Percentiles rank a stretch among this genome's conserved stretches.
These are phyloP conservation scores for Sugiyamaella castrensis DNA, from an alignment of 1,139 yeast genomes.

Conservation along the genomic window DNA sequence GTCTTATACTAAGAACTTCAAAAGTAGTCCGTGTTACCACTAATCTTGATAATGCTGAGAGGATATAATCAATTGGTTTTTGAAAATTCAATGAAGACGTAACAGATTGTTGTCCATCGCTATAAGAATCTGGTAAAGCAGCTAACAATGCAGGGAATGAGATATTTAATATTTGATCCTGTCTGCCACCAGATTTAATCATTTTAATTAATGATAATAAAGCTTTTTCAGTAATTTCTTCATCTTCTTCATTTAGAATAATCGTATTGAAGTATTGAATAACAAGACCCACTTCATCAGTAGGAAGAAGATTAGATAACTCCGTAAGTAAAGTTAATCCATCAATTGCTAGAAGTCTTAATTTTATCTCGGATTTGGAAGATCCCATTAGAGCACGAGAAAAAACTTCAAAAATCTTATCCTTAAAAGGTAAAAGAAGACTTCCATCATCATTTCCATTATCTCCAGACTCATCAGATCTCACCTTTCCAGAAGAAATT, in stretches of 20 bases:
- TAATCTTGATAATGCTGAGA: slow-evolving; percentile 35
- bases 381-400: slow-evolving; percentile 66
- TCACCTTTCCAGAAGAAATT: slow-evolving; percentile 34
- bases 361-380: slow-evolving; percentile 62
- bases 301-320: slow-evolving; percentile 43
- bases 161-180: slow-evolving; percentile 52
- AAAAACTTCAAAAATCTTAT: slow-evolving; percentile 60
- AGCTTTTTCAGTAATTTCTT: slow-evolving; percentile 38
- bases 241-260: slow-evolving; percentile 45
- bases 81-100: slow-evolving; percentile 7
- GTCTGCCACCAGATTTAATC: slow-evolving; percentile 36
- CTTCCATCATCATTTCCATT: slow-evolving; percentile 23
- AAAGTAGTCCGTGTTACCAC: slow-evolving; percentile 35
- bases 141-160: slow-evolving; percentile 60
- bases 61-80: slow-evolving; percentile 27
- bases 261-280: slow-evolving; percentile 67
- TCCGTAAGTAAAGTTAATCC: slow-evolving; percentile 49
- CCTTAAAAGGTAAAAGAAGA: slow-evolving; percentile 52
- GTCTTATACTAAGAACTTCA: slow-evolving; percentile 36
- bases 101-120: not conserved
- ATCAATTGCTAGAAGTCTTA: slow-evolving; percentile 63
- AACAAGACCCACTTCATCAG: slow-evolving; percentile 58
- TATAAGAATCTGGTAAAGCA: slow-evolving; percentile 45
- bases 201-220: slow-evolving; percentile 55
- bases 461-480: not conserved